phyloP scores from a whole-genome alignment of 129 eudicot species.

The Erigeron canadensis region DNA sequence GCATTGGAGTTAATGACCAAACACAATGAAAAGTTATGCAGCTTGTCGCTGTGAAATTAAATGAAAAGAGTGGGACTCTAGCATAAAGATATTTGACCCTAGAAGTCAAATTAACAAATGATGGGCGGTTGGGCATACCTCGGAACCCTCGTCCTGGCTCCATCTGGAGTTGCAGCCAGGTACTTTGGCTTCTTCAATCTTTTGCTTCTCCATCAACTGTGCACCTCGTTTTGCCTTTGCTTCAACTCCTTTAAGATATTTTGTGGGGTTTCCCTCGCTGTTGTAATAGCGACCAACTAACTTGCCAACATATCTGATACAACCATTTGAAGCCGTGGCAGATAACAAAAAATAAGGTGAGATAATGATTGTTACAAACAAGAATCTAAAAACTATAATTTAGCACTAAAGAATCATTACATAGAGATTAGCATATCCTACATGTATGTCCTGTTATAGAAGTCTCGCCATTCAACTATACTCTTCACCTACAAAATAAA shows the following conservation, averaged over 20 bases:
- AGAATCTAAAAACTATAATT: not conserved
- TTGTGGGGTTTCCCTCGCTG: slow-evolving; percentile 67
- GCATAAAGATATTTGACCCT: slow-evolving; percentile 12
- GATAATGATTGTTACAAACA: not conserved
- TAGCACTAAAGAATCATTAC: not conserved
- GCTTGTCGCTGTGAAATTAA: not conserved
- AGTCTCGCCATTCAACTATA: slow-evolving; percentile 93
- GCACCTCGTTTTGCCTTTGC: slow-evolving; percentile 97
- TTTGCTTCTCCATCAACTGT: slow-evolving; percentile 84
- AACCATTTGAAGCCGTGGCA: not conserved
- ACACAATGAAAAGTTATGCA: not conserved
- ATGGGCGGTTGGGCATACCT: slow-evolving; percentile 42
- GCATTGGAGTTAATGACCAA: slow-evolving; percentile 4
- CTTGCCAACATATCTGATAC: slow-evolving; percentile 66
- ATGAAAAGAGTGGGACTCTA: not conserved
- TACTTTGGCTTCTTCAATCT: slow-evolving; percentile 77
- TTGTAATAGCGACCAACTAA: slow-evolving; percentile 82
- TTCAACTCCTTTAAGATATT: slow-evolving; percentile 88
- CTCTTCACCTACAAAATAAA: slow-evolving; percentile 67
- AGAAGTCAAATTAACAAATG: slow-evolving; percentile 3
- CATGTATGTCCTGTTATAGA: slow-evolving; percentile 71
- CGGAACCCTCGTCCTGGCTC: slow-evolving; percentile 97
- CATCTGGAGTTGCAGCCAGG: slow-evolving; percentile 89
- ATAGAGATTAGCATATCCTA: slow-evolving; percentile 24
- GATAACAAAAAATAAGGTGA: not conserved